Percentiles rank a stretch among this genome's conserved stretches.
These are phyloP conservation scores for Paramyrothecium sp. DNA, from an alignment of 2,329 filamentous ascomycete genomes.

Conservation along the genomic window DNA sequence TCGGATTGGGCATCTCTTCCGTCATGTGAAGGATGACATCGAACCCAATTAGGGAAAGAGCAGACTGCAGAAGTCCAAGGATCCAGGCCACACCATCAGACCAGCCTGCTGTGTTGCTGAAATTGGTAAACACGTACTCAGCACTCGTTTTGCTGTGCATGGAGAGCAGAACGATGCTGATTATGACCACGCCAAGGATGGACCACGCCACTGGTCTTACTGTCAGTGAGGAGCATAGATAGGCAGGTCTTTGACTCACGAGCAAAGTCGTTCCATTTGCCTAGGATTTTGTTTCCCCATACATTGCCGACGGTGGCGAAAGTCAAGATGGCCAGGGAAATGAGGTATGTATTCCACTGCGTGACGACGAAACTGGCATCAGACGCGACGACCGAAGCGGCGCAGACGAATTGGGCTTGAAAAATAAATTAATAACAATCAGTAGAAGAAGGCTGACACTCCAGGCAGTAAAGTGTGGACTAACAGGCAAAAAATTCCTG, in stretches of 20 bases:
- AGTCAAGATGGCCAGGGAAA: conserved; percentile 29
- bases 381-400: conserved; percentile 38
- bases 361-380: conserved; percentile 33
- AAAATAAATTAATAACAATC: background rate
- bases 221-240: background rate
- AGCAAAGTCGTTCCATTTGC: conserved; percentile 39
- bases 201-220: conserved; percentile 36
- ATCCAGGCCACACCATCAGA: conserved; percentile 45
- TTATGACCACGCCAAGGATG: conserved; percentile 37
- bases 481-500: conserved; percentile 41
- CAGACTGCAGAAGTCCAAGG: conserved; percentile 41
- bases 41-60: conserved; percentile 35
- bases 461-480: too few species aligned
- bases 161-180: conserved; percentile 40
- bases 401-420: conserved; percentile 40
- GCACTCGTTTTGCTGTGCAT: conserved; percentile 38
- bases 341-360: conserved; percentile 38
- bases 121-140: conserved; percentile 40
- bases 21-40: conserved; percentile 41
- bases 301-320: conserved; percentile 31
- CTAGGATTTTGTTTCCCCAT: conserved; percentile 38
- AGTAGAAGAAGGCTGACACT: accelerated
- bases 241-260: conserved; percentile 16
- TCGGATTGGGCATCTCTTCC: conserved; percentile 43
- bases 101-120: conserved; percentile 45